phyloP scores from a whole-genome alignment of 169 alveolate genomes.

The Plasmodium falciparum region DNA sequence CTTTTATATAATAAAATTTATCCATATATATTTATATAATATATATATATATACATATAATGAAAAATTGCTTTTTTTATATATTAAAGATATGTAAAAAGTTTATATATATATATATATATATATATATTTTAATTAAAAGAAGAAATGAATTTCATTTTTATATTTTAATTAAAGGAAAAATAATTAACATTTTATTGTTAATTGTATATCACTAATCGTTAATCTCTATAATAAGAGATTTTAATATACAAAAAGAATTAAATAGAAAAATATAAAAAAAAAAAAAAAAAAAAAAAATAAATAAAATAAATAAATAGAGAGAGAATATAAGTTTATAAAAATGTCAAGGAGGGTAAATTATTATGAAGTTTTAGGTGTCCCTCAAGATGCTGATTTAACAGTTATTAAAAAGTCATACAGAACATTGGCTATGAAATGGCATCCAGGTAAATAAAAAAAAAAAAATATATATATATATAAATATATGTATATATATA shows the following conservation, averaged over 20 bases:
- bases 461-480: slow-evolving; percentile 8
- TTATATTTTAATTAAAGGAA: slow-evolving; percentile 10
- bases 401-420: slow-evolving; percentile 80
- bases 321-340: not conserved
- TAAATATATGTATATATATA: slow-evolving; percentile 1
- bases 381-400: slow-evolving; percentile 79
- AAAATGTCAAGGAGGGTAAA: slow-evolving; percentile 67
- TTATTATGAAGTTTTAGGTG: slow-evolving; percentile 82
- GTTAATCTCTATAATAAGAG: no score
- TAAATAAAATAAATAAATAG: not conserved
- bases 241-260: slow-evolving; percentile 5
- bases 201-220: slow-evolving; percentile 1
- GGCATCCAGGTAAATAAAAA: slow-evolving; percentile 83
- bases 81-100: no score
- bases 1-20: no score
- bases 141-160: slow-evolving; percentile 11
- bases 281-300: not conserved
- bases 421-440: slow-evolving; percentile 81
- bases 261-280: slow-evolving; percentile 1
- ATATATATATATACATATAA: no score
- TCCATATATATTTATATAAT: no score
- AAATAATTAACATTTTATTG: slow-evolving; percentile 41
- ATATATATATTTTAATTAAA: slow-evolving; percentile 5
- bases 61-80: no score
- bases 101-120: no score